These are phyloP conservation scores for Endocarpon pusillum DNA, from an alignment of 495 filamentous ascomycete genomes.

Conservation along the genomic window DNA sequence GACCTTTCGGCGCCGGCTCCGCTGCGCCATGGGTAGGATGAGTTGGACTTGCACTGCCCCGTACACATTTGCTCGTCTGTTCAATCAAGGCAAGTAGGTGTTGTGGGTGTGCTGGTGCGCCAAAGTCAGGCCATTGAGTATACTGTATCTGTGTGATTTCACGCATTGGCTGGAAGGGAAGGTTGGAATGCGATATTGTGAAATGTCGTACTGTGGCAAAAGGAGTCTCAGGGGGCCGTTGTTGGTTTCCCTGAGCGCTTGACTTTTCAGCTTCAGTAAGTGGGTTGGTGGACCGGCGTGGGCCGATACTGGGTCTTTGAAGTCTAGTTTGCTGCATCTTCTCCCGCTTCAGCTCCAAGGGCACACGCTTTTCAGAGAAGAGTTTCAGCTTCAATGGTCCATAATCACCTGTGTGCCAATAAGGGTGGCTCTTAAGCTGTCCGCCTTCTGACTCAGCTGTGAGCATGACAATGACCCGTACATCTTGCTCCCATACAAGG, in stretches of 20 bases:
- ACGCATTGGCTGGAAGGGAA: constrained; percentile 72
- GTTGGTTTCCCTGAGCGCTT: constrained; percentile 9
- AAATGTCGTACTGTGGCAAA: constrained; percentile 79
- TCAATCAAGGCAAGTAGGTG: constrained; percentile 80
- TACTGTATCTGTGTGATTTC: constrained; percentile 95
- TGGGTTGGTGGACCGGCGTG: constrained; percentile 10
- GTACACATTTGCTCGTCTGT: constrained; percentile 46
- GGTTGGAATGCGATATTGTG: constrained; percentile 53
- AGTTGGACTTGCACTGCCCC: constrained; percentile 19
- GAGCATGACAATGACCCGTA: constrained; percentile 85
- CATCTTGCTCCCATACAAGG: constrained; percentile 90
- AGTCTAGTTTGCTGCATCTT: constrained; percentile 2
- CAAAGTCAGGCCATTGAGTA: constrained; percentile 90
- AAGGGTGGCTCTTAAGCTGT: constrained; percentile 86
- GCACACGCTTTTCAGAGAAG: constrained; percentile 64
- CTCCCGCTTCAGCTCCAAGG: constrained; percentile 36
- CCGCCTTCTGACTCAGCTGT: constrained; percentile 93
- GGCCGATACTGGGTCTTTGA: constrained; percentile 5
- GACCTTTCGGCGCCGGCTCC: constrained; percentile 36
- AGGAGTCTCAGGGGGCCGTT: constrained; percentile 36
- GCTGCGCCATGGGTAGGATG: constrained; percentile 13
- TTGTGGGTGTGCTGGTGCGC: constrained; percentile 71
- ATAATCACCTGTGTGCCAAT: constrained; percentile 71
- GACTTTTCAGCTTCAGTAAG: constrained; percentile 6
- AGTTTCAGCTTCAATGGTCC: constrained; percentile 60